Percentiles rank a stretch among this genome's conserved stretches.
Evolutionary conservation across 768 basidiomycete genomes (phyloP).

Genomic region (Kwoniella mangroviensis): DNA sequence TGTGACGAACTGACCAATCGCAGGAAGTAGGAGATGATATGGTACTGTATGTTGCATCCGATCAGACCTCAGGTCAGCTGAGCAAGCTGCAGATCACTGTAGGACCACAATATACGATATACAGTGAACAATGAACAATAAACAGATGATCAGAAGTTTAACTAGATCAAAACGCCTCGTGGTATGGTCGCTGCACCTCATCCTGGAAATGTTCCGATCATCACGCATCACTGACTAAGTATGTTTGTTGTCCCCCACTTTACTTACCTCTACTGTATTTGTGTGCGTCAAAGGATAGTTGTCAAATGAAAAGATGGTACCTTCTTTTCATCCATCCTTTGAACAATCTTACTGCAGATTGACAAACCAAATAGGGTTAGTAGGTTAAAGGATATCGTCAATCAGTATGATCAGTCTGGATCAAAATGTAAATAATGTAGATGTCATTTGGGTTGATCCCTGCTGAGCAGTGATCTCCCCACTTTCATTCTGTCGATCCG

Average conservation of each 20-base stretch:
- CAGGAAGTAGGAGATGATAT: too few relatives aligned
- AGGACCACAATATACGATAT: neutral
- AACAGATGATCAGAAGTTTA: neutral
- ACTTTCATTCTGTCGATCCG: neutral
- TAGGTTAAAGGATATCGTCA: neutral
- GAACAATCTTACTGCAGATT: neutral
- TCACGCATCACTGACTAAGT: constrained; percentile 5
- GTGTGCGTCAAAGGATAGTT: neutral
- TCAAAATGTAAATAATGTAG: constrained; percentile 4
- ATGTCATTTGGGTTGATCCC: neutral
- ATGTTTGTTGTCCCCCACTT: neutral
- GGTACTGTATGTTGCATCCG: neutral
- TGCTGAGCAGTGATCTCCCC: neutral
- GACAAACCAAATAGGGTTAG: neutral
- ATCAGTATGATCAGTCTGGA: neutral
- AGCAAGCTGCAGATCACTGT: neutral
- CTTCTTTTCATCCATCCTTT: constrained; percentile 10
- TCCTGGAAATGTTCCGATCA: constrained; percentile 4
- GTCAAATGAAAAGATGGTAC: neutral
- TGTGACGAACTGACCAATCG: neutral
- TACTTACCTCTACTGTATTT: neutral
- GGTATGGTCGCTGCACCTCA: neutral
- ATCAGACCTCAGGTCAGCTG: neutral
- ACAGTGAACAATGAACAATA: neutral
- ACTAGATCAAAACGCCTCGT: neutral